Evolutionary conservation across 257 asterid species (phyloP).

Genomic region (Euphrasia confusa): DNA sequence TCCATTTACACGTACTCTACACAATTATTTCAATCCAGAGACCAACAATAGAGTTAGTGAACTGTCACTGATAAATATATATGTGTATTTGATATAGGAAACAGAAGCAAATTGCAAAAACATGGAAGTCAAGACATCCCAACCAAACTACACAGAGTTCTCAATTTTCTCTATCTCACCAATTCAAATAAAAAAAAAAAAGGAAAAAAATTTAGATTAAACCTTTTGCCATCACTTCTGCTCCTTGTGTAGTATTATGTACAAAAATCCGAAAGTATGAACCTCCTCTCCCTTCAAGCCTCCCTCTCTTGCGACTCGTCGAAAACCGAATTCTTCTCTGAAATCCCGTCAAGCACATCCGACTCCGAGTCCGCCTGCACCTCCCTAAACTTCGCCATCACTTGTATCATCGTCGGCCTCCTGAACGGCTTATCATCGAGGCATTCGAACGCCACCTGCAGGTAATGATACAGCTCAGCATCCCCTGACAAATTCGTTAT

Average conservation of each 20-base stretch:
- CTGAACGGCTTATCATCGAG: conserved; percentile 74
- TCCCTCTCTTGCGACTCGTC: conserved; percentile 77
- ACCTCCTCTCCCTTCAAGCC: conserved; percentile 17
- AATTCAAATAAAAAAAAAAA: background rate
- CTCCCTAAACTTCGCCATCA: conserved; percentile 91
- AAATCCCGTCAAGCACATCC: conserved; percentile 76
- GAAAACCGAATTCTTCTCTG: conserved; percentile 61
- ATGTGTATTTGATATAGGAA: background rate
- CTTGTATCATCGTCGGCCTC: conserved; percentile 94
- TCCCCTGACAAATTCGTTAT: conserved; percentile 50
- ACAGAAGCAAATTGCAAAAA: conserved; percentile 24
- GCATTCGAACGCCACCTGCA: conserved; percentile 76
- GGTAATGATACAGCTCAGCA: conserved; percentile 65
- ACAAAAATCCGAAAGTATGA: conserved; percentile 26
- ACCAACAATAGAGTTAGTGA: no score
- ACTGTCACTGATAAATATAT: no score
- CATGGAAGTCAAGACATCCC: conserved; percentile 2
- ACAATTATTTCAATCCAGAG: no score
- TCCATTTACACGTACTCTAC: no score
- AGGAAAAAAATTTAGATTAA: conserved; percentile 5
- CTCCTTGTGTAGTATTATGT: conserved; percentile 29
- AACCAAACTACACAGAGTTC: conserved; percentile 11
- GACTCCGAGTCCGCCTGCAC: conserved; percentile 63
- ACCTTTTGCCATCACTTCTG: conserved; percentile 27
- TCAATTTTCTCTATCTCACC: conserved; percentile 1